Base-by-base conservation (phyloP, 768 basidiomycete genomes). In the Termitomyces sp. region DNA sequence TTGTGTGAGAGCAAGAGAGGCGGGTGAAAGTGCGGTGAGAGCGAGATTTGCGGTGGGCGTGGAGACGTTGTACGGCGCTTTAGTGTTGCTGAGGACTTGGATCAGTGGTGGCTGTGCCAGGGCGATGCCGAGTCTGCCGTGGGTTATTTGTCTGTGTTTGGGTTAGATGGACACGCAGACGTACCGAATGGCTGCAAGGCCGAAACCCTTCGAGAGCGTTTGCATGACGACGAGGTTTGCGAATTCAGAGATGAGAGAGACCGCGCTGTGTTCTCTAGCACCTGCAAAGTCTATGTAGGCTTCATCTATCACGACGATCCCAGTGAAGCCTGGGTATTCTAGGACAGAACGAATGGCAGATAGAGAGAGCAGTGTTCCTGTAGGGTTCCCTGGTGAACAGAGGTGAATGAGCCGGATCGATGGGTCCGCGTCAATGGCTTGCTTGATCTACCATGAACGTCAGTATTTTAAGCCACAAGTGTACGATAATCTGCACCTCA, bases 31-130 rank as follows among this genome's bases (percentile, higher is more conserved):
- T 0, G 96, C 93, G 10, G 87, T 76, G 15, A 85, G 68, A 0
- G 93, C 95, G 22, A 98, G 81, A 28, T 82, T 71, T 12, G 96
- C 92, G 6, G 93, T 93, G 0, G 94, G 94, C 0, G 87, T 80
- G 15, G 94, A 95, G 61, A 99, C 84, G 70, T 97, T 98, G 76
- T 98, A 99, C 0, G 97, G 97, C 0, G 96, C 97, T 68, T 99
- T 99, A 26, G 95, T 90, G 68, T 98, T 98, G 56, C 84, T 82
- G 51, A 98, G 83, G 58, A 98, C 79, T 63, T 93, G 95, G 44
- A 98, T 88, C 12, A 99, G 74, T 0, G 91, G 85, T 0, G 93
- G 93, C 57, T 94, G 89, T 5, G 93, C 91, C 53, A 98, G 73
- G 0, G 93, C 92, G 45, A 95, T 82, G 0, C 97, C 97, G 26